Conservation (phyloP, 1,284 basidiomycete species). For the Apiotrichum veenhuisii region DNA sequence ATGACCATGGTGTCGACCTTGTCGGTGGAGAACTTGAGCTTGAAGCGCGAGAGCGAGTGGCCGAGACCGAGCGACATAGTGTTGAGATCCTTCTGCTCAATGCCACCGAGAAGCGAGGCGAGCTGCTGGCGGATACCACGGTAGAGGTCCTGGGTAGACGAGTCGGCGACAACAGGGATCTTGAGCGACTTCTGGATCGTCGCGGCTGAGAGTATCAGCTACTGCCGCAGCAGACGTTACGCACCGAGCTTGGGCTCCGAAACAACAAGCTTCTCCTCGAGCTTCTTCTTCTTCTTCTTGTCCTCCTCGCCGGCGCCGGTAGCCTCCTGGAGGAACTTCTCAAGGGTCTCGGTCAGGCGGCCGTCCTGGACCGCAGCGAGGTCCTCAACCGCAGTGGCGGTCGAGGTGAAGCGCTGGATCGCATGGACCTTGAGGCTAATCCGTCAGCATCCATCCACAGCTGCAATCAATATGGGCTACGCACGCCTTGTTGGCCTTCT, state of each 20-base stretch:
- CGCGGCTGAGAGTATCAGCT: constrained; percentile 55
- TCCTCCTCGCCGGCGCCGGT: constrained; percentile 56
- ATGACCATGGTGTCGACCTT: constrained; percentile 99
- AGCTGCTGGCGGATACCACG: constrained; percentile 92
- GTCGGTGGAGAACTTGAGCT: constrained; percentile 98
- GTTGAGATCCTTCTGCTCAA: constrained; percentile 91
- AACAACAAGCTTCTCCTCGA: constrained; percentile 77
- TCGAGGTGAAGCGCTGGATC: constrained; percentile 93
- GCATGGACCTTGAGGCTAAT: constrained; percentile 85
- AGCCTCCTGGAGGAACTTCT: constrained; percentile 88
- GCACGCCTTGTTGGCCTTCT: constrained; percentile 85
- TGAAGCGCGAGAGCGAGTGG: constrained; percentile 94
- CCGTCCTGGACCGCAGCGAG: constrained; percentile 88
- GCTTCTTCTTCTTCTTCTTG: constrained; percentile 66
- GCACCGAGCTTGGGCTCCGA: constrained; percentile 85
- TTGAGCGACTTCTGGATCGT: constrained; percentile 91
- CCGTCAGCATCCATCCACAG: not conserved
- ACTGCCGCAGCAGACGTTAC: constrained; percentile 35
- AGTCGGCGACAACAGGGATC: constrained; percentile 75
- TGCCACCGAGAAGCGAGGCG: constrained; percentile 75
- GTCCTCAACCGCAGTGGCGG: constrained; percentile 97
- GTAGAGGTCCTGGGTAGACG: constrained; percentile 76
- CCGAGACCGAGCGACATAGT: constrained; percentile 97
- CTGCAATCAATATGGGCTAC: constrained; percentile 50
- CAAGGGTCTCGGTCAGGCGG: constrained; percentile 86